Base-by-base conservation (phyloP, 768 basidiomycete species). In the Grammothele lineata region DNA sequence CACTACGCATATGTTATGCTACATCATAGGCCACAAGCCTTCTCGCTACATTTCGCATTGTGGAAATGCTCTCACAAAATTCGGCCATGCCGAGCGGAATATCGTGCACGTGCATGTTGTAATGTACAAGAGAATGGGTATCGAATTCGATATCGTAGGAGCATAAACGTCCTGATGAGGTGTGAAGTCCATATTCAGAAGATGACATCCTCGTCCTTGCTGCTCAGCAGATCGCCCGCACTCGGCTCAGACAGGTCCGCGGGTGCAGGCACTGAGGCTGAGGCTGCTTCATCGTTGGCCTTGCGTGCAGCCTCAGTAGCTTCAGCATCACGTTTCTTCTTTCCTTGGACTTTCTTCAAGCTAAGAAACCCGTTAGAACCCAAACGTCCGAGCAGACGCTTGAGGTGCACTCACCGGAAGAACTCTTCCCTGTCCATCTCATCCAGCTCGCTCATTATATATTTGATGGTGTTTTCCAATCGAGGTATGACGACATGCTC, bases 381-480 rank as follows among this genome's bases (percentile, higher is more conserved):
- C 15, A 22, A 9, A 37, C 14, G 39, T 35, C 21, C 19, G 26
- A 24, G 15, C 5, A 22, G 22, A 15, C 18, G 34, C n/a, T n/a
- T 15, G 3, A 8, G 36, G 35, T 19, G 14, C 9, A 58, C 75
- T 36, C 33, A 85, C 91, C 92, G 77, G 72, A 94, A 92, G 70
- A 92, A 92, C 60, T 92, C 90, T 62, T 92, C 90, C 53, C 92
- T 80, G 68, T 99, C 96, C 93, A 96, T 97, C 68, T 99, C 96
- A 59, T 98, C 96, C 51, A 99, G 70, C 63, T 99, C 96, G 48
- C 92, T 95, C 61, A 92, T 77, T 64, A 99, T 97, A 65, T 97
- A 99, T 60, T 90, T 91, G 74, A 99, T 92, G 12, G 96, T 98
- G 66, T 97, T 97, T 37, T 98, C 95, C 40, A 99, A 71, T 36